These are phyloP conservation scores for Huntiella savannae DNA, from an alignment of 2,329 filamentous ascomycete genomes.

Conservation along the genomic window DNA sequence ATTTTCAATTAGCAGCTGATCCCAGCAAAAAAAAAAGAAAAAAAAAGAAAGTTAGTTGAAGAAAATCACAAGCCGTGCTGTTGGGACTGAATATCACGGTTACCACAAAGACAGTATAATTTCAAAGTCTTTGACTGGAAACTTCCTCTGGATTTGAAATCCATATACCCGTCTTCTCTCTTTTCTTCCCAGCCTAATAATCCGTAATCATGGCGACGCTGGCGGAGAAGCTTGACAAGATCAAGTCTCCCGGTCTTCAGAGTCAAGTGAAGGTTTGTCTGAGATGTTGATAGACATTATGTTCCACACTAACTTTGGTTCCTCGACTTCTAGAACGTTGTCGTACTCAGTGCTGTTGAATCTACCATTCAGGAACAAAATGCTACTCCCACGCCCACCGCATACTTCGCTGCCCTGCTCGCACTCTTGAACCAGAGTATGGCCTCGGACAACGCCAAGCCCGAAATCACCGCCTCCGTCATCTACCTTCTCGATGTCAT, in stretches of 20 bases:
- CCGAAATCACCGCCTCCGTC: constrained; percentile 66
- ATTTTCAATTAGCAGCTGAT: constrained; percentile 8
- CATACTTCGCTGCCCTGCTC: constrained; percentile 89
- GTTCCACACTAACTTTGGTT: not conserved
- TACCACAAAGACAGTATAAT: not conserved
- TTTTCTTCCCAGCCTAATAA: constrained; percentile 11
- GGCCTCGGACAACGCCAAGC: constrained; percentile 49
- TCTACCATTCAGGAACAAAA: constrained; percentile 81
- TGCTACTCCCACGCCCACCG: constrained; percentile 63
- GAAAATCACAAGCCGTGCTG: not conserved
- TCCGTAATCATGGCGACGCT: constrained; percentile 32
- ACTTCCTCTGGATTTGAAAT: not conserved
- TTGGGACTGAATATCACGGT: not conserved
- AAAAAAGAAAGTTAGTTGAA: constrained; percentile 8
- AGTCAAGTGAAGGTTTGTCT: constrained; percentile 69
- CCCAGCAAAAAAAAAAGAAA: constrained; percentile 7
- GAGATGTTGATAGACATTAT: not conserved
- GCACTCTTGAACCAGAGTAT: constrained; percentile 68
- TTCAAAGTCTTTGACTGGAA: not conserved
- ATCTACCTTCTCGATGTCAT: constrained; percentile 92
- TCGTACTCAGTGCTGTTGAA: constrained; percentile 81
- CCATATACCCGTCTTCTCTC: not conserved
- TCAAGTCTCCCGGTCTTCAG: constrained; percentile 87
- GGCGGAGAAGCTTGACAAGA: constrained; percentile 89
- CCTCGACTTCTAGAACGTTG: constrained; percentile 42